Evolutionary conservation across 371 early-diverging fungal genomes (phyloP).

Genomic region (Coemansia sp.): DNA sequence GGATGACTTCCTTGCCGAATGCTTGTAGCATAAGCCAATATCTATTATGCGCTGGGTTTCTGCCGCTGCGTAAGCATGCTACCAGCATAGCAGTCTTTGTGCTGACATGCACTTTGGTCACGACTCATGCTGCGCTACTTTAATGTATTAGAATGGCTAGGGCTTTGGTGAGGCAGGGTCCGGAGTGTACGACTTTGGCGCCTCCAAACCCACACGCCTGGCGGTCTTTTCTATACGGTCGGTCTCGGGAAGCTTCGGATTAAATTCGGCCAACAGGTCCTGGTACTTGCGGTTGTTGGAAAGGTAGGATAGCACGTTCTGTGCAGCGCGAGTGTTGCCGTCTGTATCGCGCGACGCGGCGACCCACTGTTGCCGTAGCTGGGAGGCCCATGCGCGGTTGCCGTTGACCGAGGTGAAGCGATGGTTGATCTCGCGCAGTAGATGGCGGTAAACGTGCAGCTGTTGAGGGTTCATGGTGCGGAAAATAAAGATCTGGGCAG

Average conservation of each 20-base stretch:
- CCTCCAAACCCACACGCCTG: slow-evolving; percentile 32
- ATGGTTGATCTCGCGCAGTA: slow-evolving; percentile 42
- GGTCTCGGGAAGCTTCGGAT: slow-evolving; percentile 32
- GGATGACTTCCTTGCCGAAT: too few relatives aligned
- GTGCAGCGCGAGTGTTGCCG: slow-evolving; percentile 9
- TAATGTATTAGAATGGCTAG: too few relatives aligned
- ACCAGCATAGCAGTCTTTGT: too few relatives aligned
- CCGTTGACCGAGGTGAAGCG: slow-evolving; percentile 28
- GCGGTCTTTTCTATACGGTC: slow-evolving; percentile 41
- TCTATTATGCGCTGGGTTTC: too few relatives aligned
- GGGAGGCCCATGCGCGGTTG: slow-evolving; percentile 33
- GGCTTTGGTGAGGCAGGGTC: not conserved
- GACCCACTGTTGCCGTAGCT: slow-evolving; percentile 34
- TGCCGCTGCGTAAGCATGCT: too few relatives aligned
- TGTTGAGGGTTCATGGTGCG: slow-evolving; percentile 11
- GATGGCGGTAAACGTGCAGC: slow-evolving; percentile 35
- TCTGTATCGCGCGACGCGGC: slow-evolving; percentile 13
- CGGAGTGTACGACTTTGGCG: slow-evolving; percentile 17
- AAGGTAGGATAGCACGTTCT: slow-evolving; percentile 26
- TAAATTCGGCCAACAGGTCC: slow-evolving; percentile 29
- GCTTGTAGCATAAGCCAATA: too few relatives aligned
- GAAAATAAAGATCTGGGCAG: too few relatives aligned
- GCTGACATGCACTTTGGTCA: too few relatives aligned
- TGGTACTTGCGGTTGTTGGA: slow-evolving; percentile 28
- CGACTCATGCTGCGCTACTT: too few relatives aligned